These are phyloP conservation scores for Penicillium janthinellum DNA, from an alignment of 2,329 filamentous ascomycete genomes.

Conservation along the genomic window DNA sequence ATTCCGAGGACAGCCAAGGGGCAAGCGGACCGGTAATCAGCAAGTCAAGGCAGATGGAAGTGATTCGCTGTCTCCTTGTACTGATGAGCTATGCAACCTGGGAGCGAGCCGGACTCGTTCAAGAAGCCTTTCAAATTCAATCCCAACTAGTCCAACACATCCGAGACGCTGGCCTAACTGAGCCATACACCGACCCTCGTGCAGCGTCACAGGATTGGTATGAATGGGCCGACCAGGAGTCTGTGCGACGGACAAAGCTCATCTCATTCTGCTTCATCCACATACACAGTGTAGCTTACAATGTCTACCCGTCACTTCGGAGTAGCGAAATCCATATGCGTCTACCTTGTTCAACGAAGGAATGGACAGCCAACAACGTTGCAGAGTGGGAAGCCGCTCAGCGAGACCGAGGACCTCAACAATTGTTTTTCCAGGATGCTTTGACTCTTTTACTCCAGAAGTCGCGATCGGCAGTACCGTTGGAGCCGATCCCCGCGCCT, in stretches of 20 bases:
- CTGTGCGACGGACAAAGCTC: constrained; percentile 39
- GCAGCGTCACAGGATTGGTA: constrained; percentile 34
- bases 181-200: constrained; percentile 28
- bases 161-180: constrained; percentile 33
- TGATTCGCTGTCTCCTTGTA: constrained; percentile 33
- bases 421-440: constrained; percentile 40
- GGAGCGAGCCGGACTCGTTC: constrained; percentile 35
- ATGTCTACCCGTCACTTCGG: constrained; percentile 41
- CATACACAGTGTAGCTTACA: constrained; percentile 43
- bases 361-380: constrained; percentile 38
- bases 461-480: constrained; percentile 28
- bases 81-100: constrained; percentile 39
- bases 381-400: constrained; percentile 37
- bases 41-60: constrained; percentile 31
- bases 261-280: constrained; percentile 44
- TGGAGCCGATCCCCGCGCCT: constrained; percentile 45
- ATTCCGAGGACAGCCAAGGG: constrained; percentile 17
- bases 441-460: constrained; percentile 36
- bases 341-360: constrained; percentile 41
- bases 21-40: constrained; percentile 15
- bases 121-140: constrained; percentile 37
- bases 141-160: constrained; percentile 34
- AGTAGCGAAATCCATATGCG: constrained; percentile 42
- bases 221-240: constrained; percentile 41
- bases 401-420: constrained; percentile 30